A percentile compares a stretch with the other conserved stretches of the same genome.
These are phyloP conservation scores for Saccharum officinarum DNA, from an alignment of 176 grass and related monocot species.

Conservation along the genomic window DNA sequence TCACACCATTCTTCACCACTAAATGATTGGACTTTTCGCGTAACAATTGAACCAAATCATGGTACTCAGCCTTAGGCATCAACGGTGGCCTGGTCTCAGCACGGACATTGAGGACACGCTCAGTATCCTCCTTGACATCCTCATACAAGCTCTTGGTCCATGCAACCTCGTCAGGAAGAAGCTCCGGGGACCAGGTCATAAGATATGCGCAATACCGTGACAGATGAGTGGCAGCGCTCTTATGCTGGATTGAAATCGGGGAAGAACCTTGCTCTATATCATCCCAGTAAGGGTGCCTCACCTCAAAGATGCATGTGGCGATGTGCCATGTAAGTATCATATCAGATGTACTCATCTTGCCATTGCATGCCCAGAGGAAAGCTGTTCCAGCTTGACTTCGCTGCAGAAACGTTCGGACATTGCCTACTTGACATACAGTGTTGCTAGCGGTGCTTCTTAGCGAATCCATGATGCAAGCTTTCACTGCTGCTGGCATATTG, in stretches of 20 bases:
- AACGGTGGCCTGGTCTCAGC: not conserved
- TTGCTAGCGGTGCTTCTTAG: not conserved
- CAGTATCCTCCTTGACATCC: not conserved
- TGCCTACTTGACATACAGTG: not conserved
- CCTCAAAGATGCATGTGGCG: conserved; percentile 14
- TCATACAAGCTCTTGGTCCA: conserved; percentile 20
- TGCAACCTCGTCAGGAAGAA: not conserved
- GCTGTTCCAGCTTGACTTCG: not conserved
- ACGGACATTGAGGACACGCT: not conserved
- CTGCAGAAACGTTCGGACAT: not conserved
- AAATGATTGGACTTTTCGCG: not conserved
- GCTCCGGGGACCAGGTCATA: not conserved
- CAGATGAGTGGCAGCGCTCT: conserved; percentile 2
- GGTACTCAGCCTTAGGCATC: not conserved
- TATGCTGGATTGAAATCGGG: not conserved
- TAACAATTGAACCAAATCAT: not conserved
- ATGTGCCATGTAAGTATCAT: conserved; percentile 18
- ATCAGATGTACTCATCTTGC: not conserved
- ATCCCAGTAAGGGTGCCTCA: not conserved
- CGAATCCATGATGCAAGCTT: not conserved
- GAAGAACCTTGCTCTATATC: not conserved
- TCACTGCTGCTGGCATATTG: not conserved
- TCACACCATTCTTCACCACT: not conserved
- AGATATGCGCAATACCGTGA: conserved; percentile 24
- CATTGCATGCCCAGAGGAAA: not conserved